Evolutionary conservation across 257 asterid species (phyloP), one percentile per base, ranked within the genome.

Genomic region (Leonotis leonurus): DNA sequence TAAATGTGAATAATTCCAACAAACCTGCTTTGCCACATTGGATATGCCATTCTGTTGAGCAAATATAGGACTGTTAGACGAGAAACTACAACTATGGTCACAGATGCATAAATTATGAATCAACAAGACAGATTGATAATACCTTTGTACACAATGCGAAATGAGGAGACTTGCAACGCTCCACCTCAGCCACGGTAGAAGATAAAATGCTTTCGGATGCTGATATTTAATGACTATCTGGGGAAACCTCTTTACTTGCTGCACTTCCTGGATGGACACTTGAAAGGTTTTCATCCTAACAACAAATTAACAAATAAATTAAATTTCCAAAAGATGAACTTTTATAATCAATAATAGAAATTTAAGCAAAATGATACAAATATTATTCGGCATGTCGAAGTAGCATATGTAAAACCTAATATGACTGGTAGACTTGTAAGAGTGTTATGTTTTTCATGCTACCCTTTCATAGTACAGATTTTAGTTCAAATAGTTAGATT

Each of bases 91-190:
- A 33, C 65, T 14, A 24, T 8, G 43, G 29, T 56, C 30, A 40
- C 22, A 11, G 13, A 72, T 45, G 11, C 18, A 54, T 13, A 8
- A 59, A 59, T 16, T 46, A 58, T 56, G 56, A 74, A 60, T 45
- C 32, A 71, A 41, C 48, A 51, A 30, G 53, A 51, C 26, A 63
- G 48, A 62, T 25, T 8, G 43, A 49, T 43, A 32, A 37, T 61
- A 91, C 98, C 98, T 91, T 91, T 60, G 98, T 91, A 71, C 98
- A 91, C 67, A 91, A 79, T 9, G 98, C 98, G 65, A 91, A 91
- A 77, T 86, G 88, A 27, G 88, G 83, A n/a, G 96, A 84, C 89
- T 83, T 78, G 83, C 85, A 77, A 40, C 92, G 87, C 77, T 82
- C 95, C 68, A 78, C 94, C 63, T 86, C 96, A 62, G 87, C 74